Base-by-base conservation (phyloP, 164 flowering plant genomes). In the Dillenia suffruticosa region DNA sequence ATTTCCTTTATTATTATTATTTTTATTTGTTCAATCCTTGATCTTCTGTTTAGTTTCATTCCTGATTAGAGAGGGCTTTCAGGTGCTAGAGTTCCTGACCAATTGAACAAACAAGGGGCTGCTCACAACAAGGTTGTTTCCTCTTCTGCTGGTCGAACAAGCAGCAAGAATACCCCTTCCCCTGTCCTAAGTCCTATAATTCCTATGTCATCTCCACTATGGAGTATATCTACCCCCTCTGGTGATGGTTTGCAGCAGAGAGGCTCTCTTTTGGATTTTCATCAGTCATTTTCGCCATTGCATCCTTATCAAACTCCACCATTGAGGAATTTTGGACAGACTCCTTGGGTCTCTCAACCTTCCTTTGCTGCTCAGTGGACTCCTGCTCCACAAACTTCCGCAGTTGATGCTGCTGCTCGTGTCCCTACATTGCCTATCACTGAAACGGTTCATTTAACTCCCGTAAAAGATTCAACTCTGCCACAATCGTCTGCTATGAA, bases 131-230 rank as follows among this genome's bases (percentile, higher is more conserved):
- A 87, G 66, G 69, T 70, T 57, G 44, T 58, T 48, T 54, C 78
- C 12, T 64, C 88, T 43, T 73, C 85, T 59, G 66, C 70, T 73
- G 77, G 79, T 54, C 76, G 82, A 72, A 70, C 73, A 46, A 76
- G 78, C 71, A 78, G 68, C 78, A 88, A 82, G 76, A 71, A 70
- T 51, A 60, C 72, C 57, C 80, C 83, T 63, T 62, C 79, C 26
- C 48, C 85, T 16, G 47, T 67, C 51, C 49, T 69, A 43, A 82
- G 66, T 72, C 81, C 95, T 2, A 59, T 76, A 52, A 66, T 81
- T 3, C 84, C 94, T 17, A 73, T 79, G 44, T 83, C 98, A 12
- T 88, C 97, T n/a, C 98, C 99, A 9, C 62, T 84, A 49, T 92
- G 97, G 99, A 92, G 70, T 70, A 49, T 83, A 43, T 55, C 92